Conservation (phyloP, 2,329 filamentous ascomycete genomes). For the Arthrocladium fulminans region DNA sequence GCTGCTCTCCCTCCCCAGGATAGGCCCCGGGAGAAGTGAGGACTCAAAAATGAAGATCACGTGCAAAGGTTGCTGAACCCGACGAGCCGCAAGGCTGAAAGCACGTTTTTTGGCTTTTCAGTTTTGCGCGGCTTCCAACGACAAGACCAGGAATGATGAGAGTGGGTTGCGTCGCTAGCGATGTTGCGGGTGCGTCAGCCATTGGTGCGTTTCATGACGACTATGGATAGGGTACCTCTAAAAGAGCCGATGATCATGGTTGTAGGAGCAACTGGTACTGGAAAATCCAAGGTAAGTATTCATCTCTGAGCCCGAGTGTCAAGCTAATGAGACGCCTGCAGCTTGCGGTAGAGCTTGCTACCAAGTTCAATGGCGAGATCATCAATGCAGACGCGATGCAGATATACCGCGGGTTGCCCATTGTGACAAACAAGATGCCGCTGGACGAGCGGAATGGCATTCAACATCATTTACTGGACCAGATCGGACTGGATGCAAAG, state of each 20-base stretch:
- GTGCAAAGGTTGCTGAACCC: too few species aligned
- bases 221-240: conserved; percentile 13
- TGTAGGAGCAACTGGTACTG: conserved; percentile 83
- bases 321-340: conserved; percentile 34
- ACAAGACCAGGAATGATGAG: background rate
- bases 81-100: too few species aligned
- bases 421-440: conserved; percentile 92
- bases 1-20: too few species aligned
- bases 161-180: background rate
- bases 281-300: conserved; percentile 70
- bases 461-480: conserved; percentile 79
- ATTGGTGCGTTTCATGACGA: background rate
- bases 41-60: too few species aligned
- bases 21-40: too few species aligned
- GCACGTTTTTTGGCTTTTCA: too few species aligned
- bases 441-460: conserved; percentile 65
- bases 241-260: conserved; percentile 63
- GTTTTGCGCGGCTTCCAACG: background rate
- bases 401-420: conserved; percentile 80
- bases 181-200: background rate
- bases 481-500: conserved; percentile 63
- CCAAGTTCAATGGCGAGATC: conserved; percentile 77
- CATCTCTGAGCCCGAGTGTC: background rate
- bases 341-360: conserved; percentile 83
- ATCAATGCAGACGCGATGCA: conserved; percentile 99